Percentiles rank a stretch among this genome's conserved stretches.
Evolutionary conservation across 208 protist species (phyloP).

Genomic region (Wallacemonas sp.): DNA sequence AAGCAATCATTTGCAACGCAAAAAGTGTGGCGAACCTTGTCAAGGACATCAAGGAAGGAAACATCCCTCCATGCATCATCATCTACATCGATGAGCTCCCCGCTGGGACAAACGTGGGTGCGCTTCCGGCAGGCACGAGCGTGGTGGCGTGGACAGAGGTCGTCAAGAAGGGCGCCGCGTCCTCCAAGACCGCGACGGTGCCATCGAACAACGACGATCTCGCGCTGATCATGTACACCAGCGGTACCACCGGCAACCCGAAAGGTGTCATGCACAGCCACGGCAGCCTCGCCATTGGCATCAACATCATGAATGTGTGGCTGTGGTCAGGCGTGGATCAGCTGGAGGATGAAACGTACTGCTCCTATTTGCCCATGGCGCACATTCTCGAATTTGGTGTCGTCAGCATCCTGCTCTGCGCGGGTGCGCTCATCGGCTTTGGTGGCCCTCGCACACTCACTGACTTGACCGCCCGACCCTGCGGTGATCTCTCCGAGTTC

Average conservation of each 20-base stretch:
- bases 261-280: slow-evolving; percentile 70
- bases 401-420: slow-evolving; percentile 38
- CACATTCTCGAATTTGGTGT: slow-evolving; percentile 71
- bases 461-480: slow-evolving; percentile 29
- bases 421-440: slow-evolving; percentile 40
- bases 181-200: not conserved
- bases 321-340: slow-evolving; percentile 9
- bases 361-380: slow-evolving; percentile 71
- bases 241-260: slow-evolving; percentile 66
- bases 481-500: slow-evolving; percentile 49
- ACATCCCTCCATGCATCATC: slow-evolving; percentile 23
- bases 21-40: slow-evolving; percentile 37
- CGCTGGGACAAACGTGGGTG: not conserved
- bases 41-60: slow-evolving; percentile 13
- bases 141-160: slow-evolving; percentile 16
- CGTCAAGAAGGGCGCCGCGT: not conserved
- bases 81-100: slow-evolving; percentile 31
- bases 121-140: not conserved
- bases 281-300: slow-evolving; percentile 25
- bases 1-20: slow-evolving; percentile 48
- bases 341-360: slow-evolving; percentile 39
- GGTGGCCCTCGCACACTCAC: slow-evolving; percentile 41
- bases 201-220: slow-evolving; percentile 25
- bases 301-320: slow-evolving; percentile 15
- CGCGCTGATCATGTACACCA: slow-evolving; percentile 70